Conservation (phyloP, 2,329 filamentous ascomycete genomes). For the Mariannaea sp. region DNA sequence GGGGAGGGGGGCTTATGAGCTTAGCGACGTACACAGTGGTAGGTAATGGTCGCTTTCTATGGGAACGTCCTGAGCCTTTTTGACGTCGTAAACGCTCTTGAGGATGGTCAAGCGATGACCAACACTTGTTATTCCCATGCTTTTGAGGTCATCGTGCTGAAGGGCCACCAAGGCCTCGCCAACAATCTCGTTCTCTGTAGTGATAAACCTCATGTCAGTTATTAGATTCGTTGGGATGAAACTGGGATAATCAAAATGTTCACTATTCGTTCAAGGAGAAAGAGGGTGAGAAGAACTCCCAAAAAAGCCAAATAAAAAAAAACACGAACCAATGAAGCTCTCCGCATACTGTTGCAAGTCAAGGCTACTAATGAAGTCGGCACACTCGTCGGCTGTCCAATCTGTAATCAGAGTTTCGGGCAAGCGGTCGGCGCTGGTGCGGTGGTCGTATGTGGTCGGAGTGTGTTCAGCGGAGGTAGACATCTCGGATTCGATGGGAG, state of each 20-base stretch:
- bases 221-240: not conserved
- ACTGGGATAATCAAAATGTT: no score
- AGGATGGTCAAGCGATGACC: conserved; percentile 94
- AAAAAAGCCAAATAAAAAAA: conserved; percentile 15
- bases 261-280: no score
- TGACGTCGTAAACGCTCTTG: conserved; percentile 95
- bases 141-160: conserved; percentile 90
- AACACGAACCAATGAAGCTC: conserved; percentile 75
- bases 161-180: conserved; percentile 89
- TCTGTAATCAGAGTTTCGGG: conserved; percentile 78
- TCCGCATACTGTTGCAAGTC: conserved; percentile 83
- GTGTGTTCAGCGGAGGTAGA: conserved; percentile 74
- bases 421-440: conserved; percentile 65
- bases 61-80: conserved; percentile 89
- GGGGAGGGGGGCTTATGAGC: no score
- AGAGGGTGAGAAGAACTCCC: not conserved
- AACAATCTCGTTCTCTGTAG: conserved; percentile 86
- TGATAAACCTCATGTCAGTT: conserved; percentile 27
- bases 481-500: conserved; percentile 73
- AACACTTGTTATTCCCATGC: conserved; percentile 91
- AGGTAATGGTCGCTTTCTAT: conserved; percentile 94
- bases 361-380: conserved; percentile 82
- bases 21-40: conserved; percentile 70
- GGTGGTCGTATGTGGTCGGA: conserved; percentile 76
- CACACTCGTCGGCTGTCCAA: conserved; percentile 86